These are phyloP conservation scores for Rhododendron molle DNA, from an alignment of 148 eudicot genomes.

Conservation along the genomic window DNA sequence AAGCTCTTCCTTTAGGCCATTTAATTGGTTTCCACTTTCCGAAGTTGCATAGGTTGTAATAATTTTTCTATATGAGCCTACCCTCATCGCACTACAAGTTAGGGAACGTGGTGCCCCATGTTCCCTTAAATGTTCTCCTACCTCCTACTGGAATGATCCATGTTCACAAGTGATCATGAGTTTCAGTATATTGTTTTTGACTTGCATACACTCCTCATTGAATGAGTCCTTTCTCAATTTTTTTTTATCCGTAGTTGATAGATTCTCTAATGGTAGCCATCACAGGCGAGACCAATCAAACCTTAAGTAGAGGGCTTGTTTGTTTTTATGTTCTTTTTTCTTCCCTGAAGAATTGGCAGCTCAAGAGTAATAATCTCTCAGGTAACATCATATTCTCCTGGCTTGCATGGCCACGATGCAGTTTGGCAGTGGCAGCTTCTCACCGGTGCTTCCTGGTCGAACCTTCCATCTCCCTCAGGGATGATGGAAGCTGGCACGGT, in stretches of 20 bases:
- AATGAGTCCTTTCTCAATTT: background rate
- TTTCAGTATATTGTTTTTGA: background rate
- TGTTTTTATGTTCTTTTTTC: background rate
- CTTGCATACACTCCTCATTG: background rate
- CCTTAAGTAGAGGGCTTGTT: background rate
- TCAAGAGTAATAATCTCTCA: slow-evolving; percentile 20
- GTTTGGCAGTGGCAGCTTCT: slow-evolving; percentile 93
- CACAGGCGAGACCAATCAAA: background rate
- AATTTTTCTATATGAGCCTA: background rate
- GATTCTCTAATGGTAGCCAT: background rate
- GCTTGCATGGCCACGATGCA: slow-evolving; percentile 82
- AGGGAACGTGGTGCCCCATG: background rate
- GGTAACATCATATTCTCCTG: slow-evolving; percentile 92
- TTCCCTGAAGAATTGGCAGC: background rate
- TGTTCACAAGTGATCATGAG: background rate
- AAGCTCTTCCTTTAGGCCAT: background rate
- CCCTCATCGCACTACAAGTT: background rate
- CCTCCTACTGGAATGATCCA: background rate
- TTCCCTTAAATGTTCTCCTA: background rate
- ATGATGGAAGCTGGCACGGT: slow-evolving; percentile 72
- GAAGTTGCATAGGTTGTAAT: background rate
- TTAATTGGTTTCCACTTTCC: background rate
- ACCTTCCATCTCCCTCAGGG: slow-evolving; percentile 95
- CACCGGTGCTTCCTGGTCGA: slow-evolving; percentile 96
- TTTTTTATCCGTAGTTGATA: background rate